phyloP scores from a whole-genome alignment of 2,329 filamentous ascomycete genomes.

The Fusarium sp. region DNA sequence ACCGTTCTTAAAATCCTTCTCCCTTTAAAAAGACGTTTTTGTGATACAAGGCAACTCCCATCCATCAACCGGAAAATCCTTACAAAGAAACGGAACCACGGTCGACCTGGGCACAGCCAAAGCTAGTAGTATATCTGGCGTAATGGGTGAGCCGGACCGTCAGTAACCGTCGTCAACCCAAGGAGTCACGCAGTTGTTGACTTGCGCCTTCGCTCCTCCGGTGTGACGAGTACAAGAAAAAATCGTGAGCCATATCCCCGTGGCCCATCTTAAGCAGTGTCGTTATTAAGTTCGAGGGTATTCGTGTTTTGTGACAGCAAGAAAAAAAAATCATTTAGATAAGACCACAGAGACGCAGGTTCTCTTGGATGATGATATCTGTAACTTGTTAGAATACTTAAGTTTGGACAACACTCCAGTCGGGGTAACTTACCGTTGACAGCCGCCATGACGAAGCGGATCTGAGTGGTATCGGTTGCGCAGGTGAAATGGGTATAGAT shows the following conservation, averaged over 20 bases:
- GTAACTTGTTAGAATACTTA: constrained; percentile 52
- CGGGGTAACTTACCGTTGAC: constrained; percentile 81
- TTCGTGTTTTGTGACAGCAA: constrained; percentile 52
- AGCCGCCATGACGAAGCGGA: constrained; percentile 99
- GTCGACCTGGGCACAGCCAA: constrained; percentile 43
- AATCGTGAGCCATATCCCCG: constrained; percentile 51
- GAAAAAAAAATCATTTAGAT: constrained; percentile 72
- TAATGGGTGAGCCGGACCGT: constrained; percentile 26
- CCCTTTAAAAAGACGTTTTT: constrained; percentile 42
- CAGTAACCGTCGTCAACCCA: constrained; percentile 21
- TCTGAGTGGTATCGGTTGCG: constrained; percentile 98
- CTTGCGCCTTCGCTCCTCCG: constrained; percentile 39
- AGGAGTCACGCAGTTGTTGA: constrained; percentile 31
- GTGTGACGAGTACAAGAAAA: constrained; percentile 47
- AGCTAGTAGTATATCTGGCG: constrained; percentile 36
- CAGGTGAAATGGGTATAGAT: constrained; percentile 99
- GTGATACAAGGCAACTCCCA: constrained; percentile 47
- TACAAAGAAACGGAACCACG: constrained; percentile 44
- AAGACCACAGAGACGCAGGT: constrained; percentile 93
- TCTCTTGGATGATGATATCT: constrained; percentile 99
- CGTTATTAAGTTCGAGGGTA: constrained; percentile 56
- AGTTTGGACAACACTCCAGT: background rate
- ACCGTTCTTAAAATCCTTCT: constrained; percentile 38
- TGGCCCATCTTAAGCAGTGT: constrained; percentile 49
- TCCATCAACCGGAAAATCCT: constrained; percentile 44